Evolutionary conservation across 2,329 filamentous ascomycete genomes (phyloP).

Genomic region (Corynespora cassiicola): DNA sequence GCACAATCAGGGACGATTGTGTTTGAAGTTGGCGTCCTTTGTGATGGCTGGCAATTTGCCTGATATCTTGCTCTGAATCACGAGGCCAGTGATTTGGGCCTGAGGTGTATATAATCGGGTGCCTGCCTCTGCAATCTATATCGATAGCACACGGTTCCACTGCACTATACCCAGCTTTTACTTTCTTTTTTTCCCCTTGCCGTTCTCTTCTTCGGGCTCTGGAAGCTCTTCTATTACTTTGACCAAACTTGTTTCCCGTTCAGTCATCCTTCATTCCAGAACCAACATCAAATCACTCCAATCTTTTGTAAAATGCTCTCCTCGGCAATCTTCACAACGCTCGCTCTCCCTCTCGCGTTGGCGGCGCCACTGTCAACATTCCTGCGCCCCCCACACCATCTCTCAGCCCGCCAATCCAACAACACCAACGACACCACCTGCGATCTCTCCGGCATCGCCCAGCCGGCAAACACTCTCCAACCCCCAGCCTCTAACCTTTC

Average conservation of each 20-base stretch:
- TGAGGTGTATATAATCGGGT: slow-evolving; percentile 3
- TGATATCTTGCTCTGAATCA: slow-evolving; percentile 19
- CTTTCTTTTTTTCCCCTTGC: slow-evolving; percentile 17
- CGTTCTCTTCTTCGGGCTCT: slow-evolving; percentile 36
- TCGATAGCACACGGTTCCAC: slow-evolving; percentile 15
- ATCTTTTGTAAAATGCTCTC: slow-evolving; percentile 29
- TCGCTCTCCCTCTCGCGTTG: slow-evolving; percentile 28
- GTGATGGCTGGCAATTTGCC: slow-evolving; percentile 9
- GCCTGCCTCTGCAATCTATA: slow-evolving; percentile 16
- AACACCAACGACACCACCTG: slow-evolving; percentile 19
- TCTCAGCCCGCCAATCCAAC: slow-evolving; percentile 22
- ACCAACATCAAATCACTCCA: slow-evolving; percentile 3
- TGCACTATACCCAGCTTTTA: slow-evolving; percentile 9
- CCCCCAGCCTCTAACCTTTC: slow-evolving; percentile 29
- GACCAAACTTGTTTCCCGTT: slow-evolving; percentile 7
- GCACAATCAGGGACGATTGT: background rate
- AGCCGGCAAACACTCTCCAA: slow-evolving; percentile 33
- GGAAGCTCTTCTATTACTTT: slow-evolving; percentile 34
- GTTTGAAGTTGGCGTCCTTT: slow-evolving; percentile 10
- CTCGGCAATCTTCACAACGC: slow-evolving; percentile 21
- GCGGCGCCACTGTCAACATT: slow-evolving; percentile 23
- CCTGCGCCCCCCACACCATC: slow-evolving; percentile 11
- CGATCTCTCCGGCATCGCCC: slow-evolving; percentile 26
- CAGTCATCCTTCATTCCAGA: slow-evolving; percentile 2
- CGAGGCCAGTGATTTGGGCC: slow-evolving; percentile 16